Percentiles rank a stretch among this genome's conserved stretches.
These are phyloP conservation scores for Suhomyces guaymorum DNA, from an alignment of 1,139 yeast species.

Conservation along the genomic window DNA sequence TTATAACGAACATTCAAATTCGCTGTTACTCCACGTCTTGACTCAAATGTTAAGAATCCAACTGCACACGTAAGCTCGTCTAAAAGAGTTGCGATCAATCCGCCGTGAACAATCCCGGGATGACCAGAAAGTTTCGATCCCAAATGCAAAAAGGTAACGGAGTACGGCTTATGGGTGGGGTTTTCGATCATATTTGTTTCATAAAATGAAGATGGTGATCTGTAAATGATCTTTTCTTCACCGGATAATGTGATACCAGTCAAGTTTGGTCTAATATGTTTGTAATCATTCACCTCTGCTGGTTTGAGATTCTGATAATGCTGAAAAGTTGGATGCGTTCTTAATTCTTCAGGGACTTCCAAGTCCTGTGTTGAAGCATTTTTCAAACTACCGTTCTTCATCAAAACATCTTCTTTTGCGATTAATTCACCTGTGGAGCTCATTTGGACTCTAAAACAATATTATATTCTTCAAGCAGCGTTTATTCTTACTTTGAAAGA, in stretches of 20 bases:
- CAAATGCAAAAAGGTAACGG: slow-evolving; percentile 45
- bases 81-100: slow-evolving; percentile 52
- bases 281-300: slow-evolving; percentile 3
- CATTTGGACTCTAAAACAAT: too few relatives aligned
- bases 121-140: slow-evolving; percentile 53
- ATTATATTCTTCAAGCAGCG: too few relatives aligned
- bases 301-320: slow-evolving; percentile 5
- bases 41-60: slow-evolving; percentile 49
- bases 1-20: slow-evolving; percentile 45
- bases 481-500: too few relatives aligned
- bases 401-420: too few relatives aligned
- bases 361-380: too few relatives aligned
- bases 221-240: slow-evolving; percentile 34
- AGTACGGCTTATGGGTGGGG: slow-evolving; percentile 23
- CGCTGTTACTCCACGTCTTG: slow-evolving; percentile 48
- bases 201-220: slow-evolving; percentile 40
- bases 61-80: slow-evolving; percentile 57
- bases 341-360: neutral
- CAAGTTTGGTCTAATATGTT: slow-evolving; percentile 32
- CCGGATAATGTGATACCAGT: slow-evolving; percentile 43
- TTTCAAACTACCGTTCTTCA: too few relatives aligned
- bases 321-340: slow-evolving; percentile 6
- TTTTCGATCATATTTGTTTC: slow-evolving; percentile 25
- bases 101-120: slow-evolving; percentile 56
- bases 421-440: too few relatives aligned